Evolutionary conservation across 768 basidiomycete species (phyloP).

Genomic region (Suillus fuscotomentosus): DNA sequence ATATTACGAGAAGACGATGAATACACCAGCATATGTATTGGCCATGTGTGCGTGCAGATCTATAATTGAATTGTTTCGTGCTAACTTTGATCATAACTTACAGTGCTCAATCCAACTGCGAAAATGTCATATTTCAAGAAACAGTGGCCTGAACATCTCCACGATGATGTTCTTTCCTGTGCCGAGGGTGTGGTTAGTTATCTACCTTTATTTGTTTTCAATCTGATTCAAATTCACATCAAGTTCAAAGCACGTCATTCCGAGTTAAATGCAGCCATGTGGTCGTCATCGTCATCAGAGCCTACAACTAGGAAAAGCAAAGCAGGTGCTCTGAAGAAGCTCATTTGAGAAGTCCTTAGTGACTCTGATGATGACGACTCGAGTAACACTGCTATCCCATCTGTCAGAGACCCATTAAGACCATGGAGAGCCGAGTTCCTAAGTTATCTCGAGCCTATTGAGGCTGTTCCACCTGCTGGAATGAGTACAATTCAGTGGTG

Average conservation of each 20-base stretch:
- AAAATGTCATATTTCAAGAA: not conserved
- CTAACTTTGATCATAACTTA: not conserved
- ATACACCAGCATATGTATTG: not conserved
- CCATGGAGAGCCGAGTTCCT: not conserved
- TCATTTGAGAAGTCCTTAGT: not conserved
- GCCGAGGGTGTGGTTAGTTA: not conserved
- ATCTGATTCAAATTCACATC: not conserved
- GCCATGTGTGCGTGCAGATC: not conserved
- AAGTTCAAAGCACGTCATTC: not conserved
- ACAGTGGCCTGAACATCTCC: not conserved
- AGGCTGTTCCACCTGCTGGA: not conserved
- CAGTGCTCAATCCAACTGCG: not conserved
- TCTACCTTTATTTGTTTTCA: not conserved
- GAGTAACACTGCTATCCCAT: not conserved
- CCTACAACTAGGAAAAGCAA: not conserved
- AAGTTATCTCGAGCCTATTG: not conserved
- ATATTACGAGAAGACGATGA: not conserved
- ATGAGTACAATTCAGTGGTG: not conserved
- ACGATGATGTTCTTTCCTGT: not conserved
- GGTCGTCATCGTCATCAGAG: not conserved
- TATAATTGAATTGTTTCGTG: not conserved
- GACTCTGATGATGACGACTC: not conserved
- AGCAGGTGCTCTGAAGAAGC: not conserved
- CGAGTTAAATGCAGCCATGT: not conserved
- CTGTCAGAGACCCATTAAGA: not conserved